Conservation (phyloP, 768 basidiomycete genomes). For the Tricholoma sp. region DNA sequence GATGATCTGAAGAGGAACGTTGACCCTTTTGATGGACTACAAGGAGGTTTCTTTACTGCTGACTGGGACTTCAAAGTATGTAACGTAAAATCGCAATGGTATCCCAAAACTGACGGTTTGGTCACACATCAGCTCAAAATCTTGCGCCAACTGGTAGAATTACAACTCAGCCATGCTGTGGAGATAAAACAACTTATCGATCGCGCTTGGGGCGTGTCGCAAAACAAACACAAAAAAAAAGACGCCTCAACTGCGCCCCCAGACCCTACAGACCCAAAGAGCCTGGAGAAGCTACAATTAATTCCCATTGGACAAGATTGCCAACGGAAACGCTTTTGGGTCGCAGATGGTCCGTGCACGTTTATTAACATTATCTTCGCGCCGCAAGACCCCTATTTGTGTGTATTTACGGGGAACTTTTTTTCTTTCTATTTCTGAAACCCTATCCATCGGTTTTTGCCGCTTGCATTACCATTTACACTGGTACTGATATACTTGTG, state of each 20-base stretch:
- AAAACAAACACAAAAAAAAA: constrained; percentile 82
- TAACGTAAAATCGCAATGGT: constrained; percentile 10
- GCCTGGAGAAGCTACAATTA: constrained; percentile 59
- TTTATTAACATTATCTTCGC: constrained; percentile 25
- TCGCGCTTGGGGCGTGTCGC: constrained; percentile 81
- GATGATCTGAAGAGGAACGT: constrained; percentile 60
- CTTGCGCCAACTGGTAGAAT: constrained; percentile 78
- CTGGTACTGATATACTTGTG: not conserved
- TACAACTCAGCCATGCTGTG: constrained; percentile 66
- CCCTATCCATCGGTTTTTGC: constrained; percentile 34
- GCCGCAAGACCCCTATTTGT: constrained; percentile 59
- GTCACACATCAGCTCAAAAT: constrained; percentile 59
- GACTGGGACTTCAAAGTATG: constrained; percentile 80
- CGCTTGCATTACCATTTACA: constrained; percentile 10
- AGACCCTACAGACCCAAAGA: constrained; percentile 56
- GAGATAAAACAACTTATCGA: constrained; percentile 72
- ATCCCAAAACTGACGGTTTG: constrained; percentile 12
- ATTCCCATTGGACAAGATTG: constrained; percentile 74
- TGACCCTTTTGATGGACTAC: constrained; percentile 63
- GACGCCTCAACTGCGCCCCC: constrained; percentile 52
- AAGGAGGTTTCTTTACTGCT: constrained; percentile 75
- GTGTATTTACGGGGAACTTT: constrained; percentile 66
- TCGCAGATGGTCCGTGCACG: constrained; percentile 80
- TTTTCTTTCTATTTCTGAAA: constrained; percentile 39
- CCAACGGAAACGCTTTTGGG: constrained; percentile 77